Evolutionary conservation across 164 flowering plant genomes (phyloP).

Genomic region (Santalum album): DNA sequence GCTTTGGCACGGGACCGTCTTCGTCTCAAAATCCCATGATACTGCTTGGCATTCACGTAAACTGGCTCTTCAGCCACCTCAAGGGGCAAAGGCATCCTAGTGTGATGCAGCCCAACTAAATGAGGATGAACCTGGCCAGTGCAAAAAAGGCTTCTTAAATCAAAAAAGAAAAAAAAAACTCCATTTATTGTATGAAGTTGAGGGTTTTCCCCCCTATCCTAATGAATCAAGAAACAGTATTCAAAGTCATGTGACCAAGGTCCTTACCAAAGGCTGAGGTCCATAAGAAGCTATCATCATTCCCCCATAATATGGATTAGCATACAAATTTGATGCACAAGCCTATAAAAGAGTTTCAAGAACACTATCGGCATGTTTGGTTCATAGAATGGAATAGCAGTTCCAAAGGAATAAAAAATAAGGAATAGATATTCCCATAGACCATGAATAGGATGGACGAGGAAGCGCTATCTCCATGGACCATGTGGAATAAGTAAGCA

Average conservation of each 20-base stretch:
- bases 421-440: too few relatives aligned
- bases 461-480: too few relatives aligned
- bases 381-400: too few relatives aligned
- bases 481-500: too few relatives aligned
- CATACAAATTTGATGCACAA: slow-evolving; percentile 59
- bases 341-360: slow-evolving; percentile 50
- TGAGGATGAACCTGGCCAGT: slow-evolving; percentile 62
- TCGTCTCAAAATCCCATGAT: slow-evolving; percentile 81
- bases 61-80: slow-evolving; percentile 96
- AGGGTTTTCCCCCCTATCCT: too few relatives aligned
- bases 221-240: too few relatives aligned
- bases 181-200: too few relatives aligned
- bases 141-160: background rate
- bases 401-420: too few relatives aligned
- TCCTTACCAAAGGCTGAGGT: slow-evolving; percentile 63
- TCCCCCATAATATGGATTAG: slow-evolving; percentile 79
- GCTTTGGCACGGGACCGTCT: slow-evolving; percentile 94
- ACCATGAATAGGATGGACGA: too few relatives aligned
- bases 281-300: slow-evolving; percentile 76
- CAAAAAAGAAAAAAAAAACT: too few relatives aligned
- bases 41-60: slow-evolving; percentile 96
- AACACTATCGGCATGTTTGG: slow-evolving; percentile 8
- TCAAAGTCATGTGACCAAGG: too few relatives aligned
- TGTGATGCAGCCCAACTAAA: slow-evolving; percentile 59
- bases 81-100: slow-evolving; percentile 80